Base-by-base conservation (phyloP, 345 rosid genomes). In the Acer saccharum region DNA sequence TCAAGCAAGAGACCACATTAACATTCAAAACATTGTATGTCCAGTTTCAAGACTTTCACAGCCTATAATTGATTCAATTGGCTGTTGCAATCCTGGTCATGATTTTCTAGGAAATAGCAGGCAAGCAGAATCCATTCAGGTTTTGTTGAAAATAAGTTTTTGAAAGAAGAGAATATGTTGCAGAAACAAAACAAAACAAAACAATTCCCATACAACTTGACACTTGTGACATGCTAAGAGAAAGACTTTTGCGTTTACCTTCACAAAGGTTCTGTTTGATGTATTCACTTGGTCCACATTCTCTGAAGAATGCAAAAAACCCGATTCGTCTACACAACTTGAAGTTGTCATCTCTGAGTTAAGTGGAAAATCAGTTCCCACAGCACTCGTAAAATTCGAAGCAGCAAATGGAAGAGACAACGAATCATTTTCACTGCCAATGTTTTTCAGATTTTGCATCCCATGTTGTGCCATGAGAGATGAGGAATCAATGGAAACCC, bases 261-360 rank as follows among this genome's bases (percentile, higher is more conserved):
- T 87, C 76, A 87, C 87, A 85, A 85, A 87, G 85, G 84, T 85
- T 87, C 87, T 48, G 16, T 74, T 68, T 20, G 75, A 74, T 75
- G 87, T 85, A 78, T 87, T 85, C 50, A 77, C 85, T 81, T 85
- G 90, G 74, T 83, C 88, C 79, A 81, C 85, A 71, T 81, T 81
- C 65, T 85, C 90, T 44, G 88, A 81, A 61, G 88, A 85, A 81
- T 81, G 88, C 84, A 87, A 71, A 83, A 83, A 87, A 74, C 88
- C 90, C 17, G 88, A 83, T 75, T 85, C 88, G 69, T 85, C 88
- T 3, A 87, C 84, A 61, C 88, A 87, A 78, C 90, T 87, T 63
- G 90, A 87, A 58, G 90, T 74, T 18, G 88, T 80, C 82, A 87
- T 83, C 46, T 83, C 90, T 8, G 88, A 82, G 75, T 77, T 82